Conservation (phyloP, 768 basidiomycete species). For the Collybia mongolica region DNA sequence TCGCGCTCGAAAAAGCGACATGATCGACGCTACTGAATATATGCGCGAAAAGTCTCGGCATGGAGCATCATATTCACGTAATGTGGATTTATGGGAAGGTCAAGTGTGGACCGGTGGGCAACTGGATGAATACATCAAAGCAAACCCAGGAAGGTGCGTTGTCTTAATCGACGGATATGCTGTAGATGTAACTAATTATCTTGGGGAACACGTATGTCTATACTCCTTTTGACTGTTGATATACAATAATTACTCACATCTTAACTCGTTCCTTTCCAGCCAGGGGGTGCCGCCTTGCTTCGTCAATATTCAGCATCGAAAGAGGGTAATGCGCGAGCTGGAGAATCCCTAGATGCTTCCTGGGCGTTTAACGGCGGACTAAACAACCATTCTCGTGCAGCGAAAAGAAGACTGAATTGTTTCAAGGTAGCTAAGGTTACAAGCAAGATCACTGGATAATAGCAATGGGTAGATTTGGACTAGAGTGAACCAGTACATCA, state of each 20-base stretch:
- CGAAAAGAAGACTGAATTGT: slow-evolving; percentile 42
- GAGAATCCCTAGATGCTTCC: slow-evolving; percentile 42
- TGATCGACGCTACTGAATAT: slow-evolving; percentile 42
- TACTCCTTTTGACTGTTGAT: neutral
- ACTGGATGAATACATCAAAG: slow-evolving; percentile 29
- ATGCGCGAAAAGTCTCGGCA: slow-evolving; percentile 44
- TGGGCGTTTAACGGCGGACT: slow-evolving; percentile 72
- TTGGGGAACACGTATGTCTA: slow-evolving; percentile 65
- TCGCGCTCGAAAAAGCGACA: slow-evolving; percentile 46
- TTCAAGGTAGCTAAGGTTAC: no score
- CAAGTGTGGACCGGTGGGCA: slow-evolving; percentile 39
- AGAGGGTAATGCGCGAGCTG: slow-evolving; percentile 12
- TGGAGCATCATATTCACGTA: slow-evolving; percentile 10
- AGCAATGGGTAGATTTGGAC: no score
- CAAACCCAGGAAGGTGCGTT: slow-evolving; percentile 39
- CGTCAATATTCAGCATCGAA: slow-evolving; percentile 42
- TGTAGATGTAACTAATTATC: slow-evolving; percentile 60
- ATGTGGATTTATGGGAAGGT: slow-evolving; percentile 31
- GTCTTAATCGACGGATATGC: slow-evolving; percentile 59
- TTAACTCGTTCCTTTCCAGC: slow-evolving; percentile 32
- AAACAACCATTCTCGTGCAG: slow-evolving; percentile 69
- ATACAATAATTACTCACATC: slow-evolving; percentile 1
- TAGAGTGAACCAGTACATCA: no score
- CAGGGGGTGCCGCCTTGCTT: slow-evolving; percentile 58
- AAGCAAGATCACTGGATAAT: no score